Conservation (phyloP, 306 rosid genomes). For the Prunus armeniaca region DNA sequence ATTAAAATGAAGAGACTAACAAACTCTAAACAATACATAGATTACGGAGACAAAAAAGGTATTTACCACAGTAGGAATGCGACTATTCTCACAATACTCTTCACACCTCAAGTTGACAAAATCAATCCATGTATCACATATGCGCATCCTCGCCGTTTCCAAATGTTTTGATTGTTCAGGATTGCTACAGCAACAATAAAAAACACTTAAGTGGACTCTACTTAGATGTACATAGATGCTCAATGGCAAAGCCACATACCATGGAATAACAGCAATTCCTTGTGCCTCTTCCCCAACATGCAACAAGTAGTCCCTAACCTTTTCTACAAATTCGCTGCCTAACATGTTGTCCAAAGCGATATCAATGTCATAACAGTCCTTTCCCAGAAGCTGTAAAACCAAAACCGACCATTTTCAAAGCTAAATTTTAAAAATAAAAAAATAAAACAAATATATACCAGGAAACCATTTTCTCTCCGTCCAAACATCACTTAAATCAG, state of each 20-base stretch:
- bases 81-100: slow-evolving; percentile 84
- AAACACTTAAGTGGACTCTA: not conserved
- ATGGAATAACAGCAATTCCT: slow-evolving; percentile 77
- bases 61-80: slow-evolving; percentile 78
- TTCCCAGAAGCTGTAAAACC: slow-evolving; percentile 71
- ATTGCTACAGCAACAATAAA: slow-evolving; percentile 48
- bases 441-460: no score
- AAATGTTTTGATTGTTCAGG: slow-evolving; percentile 98
- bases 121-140: slow-evolving; percentile 84
- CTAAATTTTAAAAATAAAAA: not conserved
- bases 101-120: slow-evolving; percentile 89
- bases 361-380: slow-evolving; percentile 86
- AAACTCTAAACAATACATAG: not conserved
- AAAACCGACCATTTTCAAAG: not conserved
- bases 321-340: slow-evolving; percentile 82
- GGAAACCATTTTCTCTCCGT: not conserved
- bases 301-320: slow-evolving; percentile 68
- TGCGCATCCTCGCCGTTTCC: slow-evolving; percentile 95
- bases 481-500: not conserved
- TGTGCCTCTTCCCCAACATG: slow-evolving; percentile 76
- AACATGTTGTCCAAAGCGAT: slow-evolving; percentile 86
- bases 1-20: not conserved
- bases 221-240: not conserved
- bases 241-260: slow-evolving; percentile 32
- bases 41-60: not conserved